Evolutionary conservation across 2,329 filamentous ascomycete genomes (phyloP).

Genomic region (Blastomyces parvus): DNA sequence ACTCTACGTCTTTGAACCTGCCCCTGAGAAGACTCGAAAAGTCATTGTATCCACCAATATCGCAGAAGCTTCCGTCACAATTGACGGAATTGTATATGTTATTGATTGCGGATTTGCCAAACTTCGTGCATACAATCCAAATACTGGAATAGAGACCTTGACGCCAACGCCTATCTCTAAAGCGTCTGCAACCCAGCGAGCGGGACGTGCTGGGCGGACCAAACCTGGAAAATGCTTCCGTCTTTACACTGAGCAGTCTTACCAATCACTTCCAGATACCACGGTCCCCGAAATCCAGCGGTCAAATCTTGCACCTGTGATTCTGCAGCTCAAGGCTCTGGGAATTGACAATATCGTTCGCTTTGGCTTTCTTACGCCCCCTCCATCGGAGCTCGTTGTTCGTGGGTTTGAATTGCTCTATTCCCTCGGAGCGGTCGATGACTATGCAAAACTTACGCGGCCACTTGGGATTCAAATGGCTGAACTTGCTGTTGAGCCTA

Average conservation of each 20-base stretch:
- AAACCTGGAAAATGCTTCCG: slow-evolving; percentile 89
- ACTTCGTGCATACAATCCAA: slow-evolving; percentile 72
- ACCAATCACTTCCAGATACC: slow-evolving; percentile 54
- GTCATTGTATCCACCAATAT: slow-evolving; percentile 94
- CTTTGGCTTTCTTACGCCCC: slow-evolving; percentile 80
- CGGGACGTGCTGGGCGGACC: slow-evolving; percentile 81
- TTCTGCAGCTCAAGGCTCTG: slow-evolving; percentile 86
- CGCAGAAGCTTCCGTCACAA: slow-evolving; percentile 90
- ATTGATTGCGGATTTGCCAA: slow-evolving; percentile 89
- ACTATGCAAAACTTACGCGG: slow-evolving; percentile 80
- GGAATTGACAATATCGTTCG: slow-evolving; percentile 90
- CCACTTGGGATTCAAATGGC: slow-evolving; percentile 88
- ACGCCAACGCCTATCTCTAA: slow-evolving; percentile 76
- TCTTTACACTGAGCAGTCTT: slow-evolving; percentile 73
- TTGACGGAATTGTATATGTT: slow-evolving; percentile 84
- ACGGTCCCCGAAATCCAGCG: slow-evolving; percentile 87
- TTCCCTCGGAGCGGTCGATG: slow-evolving; percentile 75
- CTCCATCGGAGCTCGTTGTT: slow-evolving; percentile 73
- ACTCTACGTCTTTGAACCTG: slow-evolving; percentile 84
- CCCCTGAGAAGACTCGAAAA: slow-evolving; percentile 74
- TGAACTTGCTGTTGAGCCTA: slow-evolving; percentile 83
- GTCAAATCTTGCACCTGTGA: slow-evolving; percentile 76
- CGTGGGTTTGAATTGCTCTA: slow-evolving; percentile 82
- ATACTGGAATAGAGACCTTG: slow-evolving; percentile 76
- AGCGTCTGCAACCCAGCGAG: slow-evolving; percentile 83